phyloP scores from a whole-genome alignment of 1,139 yeast genomes.

The Diutina pseudorugosa region DNA sequence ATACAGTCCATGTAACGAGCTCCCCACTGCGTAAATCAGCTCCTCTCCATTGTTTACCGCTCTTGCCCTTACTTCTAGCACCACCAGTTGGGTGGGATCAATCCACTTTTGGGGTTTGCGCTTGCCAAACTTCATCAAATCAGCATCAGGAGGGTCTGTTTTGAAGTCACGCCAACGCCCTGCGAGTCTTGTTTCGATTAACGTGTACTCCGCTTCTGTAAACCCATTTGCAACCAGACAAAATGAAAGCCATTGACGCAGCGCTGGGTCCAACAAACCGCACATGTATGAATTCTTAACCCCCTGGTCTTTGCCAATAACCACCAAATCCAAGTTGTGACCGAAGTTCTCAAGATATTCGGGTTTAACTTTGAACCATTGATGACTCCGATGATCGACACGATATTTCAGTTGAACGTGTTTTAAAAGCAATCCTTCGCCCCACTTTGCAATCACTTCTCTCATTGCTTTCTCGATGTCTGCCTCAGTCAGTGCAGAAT shows the following conservation, averaged over 20 bases:
- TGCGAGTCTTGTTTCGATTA: conserved; percentile 43
- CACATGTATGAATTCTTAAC: conserved; percentile 67
- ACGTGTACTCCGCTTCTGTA: conserved; percentile 45
- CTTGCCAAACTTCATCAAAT: conserved; percentile 44
- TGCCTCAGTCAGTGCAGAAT: conserved; percentile 28
- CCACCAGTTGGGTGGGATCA: conserved; percentile 62
- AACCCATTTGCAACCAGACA: conserved; percentile 84
- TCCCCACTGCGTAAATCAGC: conserved; percentile 45
- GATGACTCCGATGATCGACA: conserved; percentile 44
- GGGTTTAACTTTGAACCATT: conserved; percentile 86
- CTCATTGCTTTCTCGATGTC: conserved; percentile 48
- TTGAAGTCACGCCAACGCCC: conserved; percentile 48
- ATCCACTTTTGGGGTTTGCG: conserved; percentile 68
- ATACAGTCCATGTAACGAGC: conserved; percentile 69
- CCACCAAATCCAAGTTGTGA: conserved; percentile 67
- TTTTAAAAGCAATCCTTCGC: conserved; percentile 81
- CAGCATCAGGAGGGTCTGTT: conserved; percentile 25
- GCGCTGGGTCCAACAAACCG: conserved; percentile 38
- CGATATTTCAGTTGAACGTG: conserved; percentile 46
- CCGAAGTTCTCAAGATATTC: conserved; percentile 82
- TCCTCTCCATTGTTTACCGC: conserved; percentile 44
- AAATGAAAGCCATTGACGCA: conserved; percentile 37
- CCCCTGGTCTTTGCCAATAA: conserved; percentile 70
- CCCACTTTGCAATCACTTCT: conserved; percentile 45
- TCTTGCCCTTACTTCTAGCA: conserved; percentile 78